These are phyloP conservation scores for Phytophthora pinifolia DNA, from an alignment of 352 stramenopile genomes.

Conservation along the genomic window DNA sequence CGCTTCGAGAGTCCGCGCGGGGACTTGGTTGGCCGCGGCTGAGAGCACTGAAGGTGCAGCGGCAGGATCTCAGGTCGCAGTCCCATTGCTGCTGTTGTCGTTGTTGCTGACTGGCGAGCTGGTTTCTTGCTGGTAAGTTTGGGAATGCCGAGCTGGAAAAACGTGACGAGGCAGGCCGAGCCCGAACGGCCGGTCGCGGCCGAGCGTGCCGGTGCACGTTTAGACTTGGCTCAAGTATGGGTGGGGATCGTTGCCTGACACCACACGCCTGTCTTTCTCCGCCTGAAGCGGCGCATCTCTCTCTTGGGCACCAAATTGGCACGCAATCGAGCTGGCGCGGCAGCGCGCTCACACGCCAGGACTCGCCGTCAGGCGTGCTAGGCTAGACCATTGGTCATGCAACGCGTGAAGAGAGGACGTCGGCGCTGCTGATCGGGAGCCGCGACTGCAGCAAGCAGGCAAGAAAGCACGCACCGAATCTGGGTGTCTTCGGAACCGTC, in stretches of 20 bases:
- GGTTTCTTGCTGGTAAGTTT: slow-evolving; percentile 13
- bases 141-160: slow-evolving; percentile 34
- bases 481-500: too few relatives aligned
- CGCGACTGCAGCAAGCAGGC: too few relatives aligned
- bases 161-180: slow-evolving; percentile 34
- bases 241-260: slow-evolving; percentile 12
- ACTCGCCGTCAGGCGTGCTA: too few relatives aligned
- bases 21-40: slow-evolving; percentile 21
- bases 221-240: slow-evolving; percentile 27
- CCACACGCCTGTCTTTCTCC: slow-evolving; percentile 5
- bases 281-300: slow-evolving; percentile 13
- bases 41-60: slow-evolving; percentile 27
- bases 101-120: not conserved
- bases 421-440: too few relatives aligned
- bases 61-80: slow-evolving; percentile 25
- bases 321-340: too few relatives aligned
- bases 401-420: too few relatives aligned
- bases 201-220: slow-evolving; percentile 6
- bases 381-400: too few relatives aligned
- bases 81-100: slow-evolving; percentile 24
- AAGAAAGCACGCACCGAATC: too few relatives aligned
- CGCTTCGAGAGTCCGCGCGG: slow-evolving; percentile 28
- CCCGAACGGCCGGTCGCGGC: slow-evolving; percentile 14
- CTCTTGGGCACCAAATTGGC: too few relatives aligned
- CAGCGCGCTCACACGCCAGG: too few relatives aligned